These are phyloP conservation scores for Cerrena zonata DNA, from an alignment of 1,284 basidiomycete genomes.

Conservation along the genomic window DNA sequence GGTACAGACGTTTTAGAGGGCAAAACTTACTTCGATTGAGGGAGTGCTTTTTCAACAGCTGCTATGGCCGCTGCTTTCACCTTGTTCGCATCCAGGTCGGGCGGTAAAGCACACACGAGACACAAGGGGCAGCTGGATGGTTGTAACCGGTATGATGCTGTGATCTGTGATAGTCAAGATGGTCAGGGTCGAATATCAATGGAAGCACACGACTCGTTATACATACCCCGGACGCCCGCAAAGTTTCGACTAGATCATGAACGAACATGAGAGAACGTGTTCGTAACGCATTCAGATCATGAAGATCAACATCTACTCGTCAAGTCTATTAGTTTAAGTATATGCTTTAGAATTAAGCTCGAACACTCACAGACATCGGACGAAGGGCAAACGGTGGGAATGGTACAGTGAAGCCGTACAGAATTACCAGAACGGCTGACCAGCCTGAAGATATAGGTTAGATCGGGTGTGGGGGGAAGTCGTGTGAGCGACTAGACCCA, in stretches of 20 bases:
- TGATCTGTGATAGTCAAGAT: conserved; percentile 34
- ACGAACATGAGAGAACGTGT: conserved; percentile 60
- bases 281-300: conserved; percentile 62
- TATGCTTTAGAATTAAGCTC: not conserved
- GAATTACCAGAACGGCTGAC: conserved; percentile 37
- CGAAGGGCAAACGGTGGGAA: conserved; percentile 57
- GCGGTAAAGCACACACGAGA: conserved; percentile 46
- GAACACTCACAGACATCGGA: conserved; percentile 53
- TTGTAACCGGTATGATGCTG: conserved; percentile 56
- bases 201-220: conserved; percentile 3
- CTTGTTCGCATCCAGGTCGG: conserved; percentile 35
- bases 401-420: conserved; percentile 52
- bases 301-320: conserved; percentile 49
- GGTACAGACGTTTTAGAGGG: conserved; percentile 2
- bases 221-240: conserved; percentile 55
- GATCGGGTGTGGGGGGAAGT: not conserved
- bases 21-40: conserved; percentile 40
- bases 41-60: conserved; percentile 40
- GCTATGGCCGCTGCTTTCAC: conserved; percentile 39
- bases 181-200: not conserved
- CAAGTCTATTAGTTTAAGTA: not conserved
- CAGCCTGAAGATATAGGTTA: conserved; percentile 27
- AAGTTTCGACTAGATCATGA: conserved; percentile 54
- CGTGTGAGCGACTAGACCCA: conserved; percentile 23
- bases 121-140: conserved; percentile 57